Percentiles rank a stretch among this genome's conserved stretches.
phyloP scores from a whole-genome alignment of 2,329 filamentous ascomycete species.

The Plenodomus lindquistii region DNA sequence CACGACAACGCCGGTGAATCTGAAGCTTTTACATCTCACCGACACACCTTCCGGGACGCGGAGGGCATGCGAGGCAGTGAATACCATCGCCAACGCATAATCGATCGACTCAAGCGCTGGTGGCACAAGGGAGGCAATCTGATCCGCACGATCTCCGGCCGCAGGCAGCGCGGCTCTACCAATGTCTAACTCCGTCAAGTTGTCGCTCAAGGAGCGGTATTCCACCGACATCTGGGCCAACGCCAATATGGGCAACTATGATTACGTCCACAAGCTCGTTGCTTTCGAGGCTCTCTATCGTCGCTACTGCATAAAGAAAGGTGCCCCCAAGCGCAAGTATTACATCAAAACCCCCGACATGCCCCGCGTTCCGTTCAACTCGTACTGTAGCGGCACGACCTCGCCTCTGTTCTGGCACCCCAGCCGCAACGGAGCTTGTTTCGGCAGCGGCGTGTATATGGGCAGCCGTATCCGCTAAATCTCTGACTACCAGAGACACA shows the following conservation, averaged over 20 bases:
- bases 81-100: slow-evolving; percentile 25
- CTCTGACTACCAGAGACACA: background rate
- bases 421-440: background rate
- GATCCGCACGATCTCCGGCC: slow-evolving; percentile 16
- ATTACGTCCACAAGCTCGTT: background rate
- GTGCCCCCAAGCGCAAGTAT: background rate
- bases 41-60: slow-evolving; percentile 30
- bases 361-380: background rate
- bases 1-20: slow-evolving; percentile 25
- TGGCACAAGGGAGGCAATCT: slow-evolving; percentile 27
- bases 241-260: background rate
- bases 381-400: background rate
- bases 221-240: background rate
- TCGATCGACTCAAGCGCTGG: slow-evolving; percentile 23
- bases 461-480: background rate
- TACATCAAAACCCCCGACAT: background rate
- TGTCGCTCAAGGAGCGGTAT: background rate
- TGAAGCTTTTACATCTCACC: slow-evolving; percentile 19
- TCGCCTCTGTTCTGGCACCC: background rate
- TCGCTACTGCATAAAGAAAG: background rate
- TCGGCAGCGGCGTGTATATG: background rate
- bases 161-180: slow-evolving; percentile 2
- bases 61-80: slow-evolving; percentile 26
- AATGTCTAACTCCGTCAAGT: background rate
- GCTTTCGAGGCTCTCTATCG: background rate